A percentile compares a stretch with the other conserved stretches of the same genome.
phyloP scores from a whole-genome alignment of 805 yeast genomes.

The Wickerhamiella cacticola region DNA sequence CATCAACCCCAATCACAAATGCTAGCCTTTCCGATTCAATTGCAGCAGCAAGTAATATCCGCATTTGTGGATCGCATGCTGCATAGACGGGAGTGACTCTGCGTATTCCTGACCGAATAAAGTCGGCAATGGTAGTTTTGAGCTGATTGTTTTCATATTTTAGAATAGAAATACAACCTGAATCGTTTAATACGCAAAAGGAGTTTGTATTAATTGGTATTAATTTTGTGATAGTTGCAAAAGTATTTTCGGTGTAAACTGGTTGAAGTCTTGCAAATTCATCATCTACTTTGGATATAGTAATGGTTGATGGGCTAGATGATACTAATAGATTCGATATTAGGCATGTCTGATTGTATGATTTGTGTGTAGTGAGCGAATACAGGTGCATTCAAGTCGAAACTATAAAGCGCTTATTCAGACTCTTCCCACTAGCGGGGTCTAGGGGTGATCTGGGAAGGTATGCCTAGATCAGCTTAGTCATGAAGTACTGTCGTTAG shows the following conservation, averaged over 20 bases:
- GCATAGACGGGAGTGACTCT: slow-evolving; percentile 63
- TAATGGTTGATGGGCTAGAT: slow-evolving; percentile 44
- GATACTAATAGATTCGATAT: slow-evolving; percentile 48
- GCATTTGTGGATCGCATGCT: slow-evolving; percentile 54
- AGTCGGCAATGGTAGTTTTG: neutral
- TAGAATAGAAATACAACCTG: slow-evolving; percentile 1
- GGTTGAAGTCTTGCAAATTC: slow-evolving; percentile 43
- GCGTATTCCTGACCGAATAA: slow-evolving; percentile 45
- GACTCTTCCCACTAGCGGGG: too few species aligned
- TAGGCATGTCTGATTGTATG: slow-evolving; percentile 1
- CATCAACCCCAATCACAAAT: slow-evolving; percentile 43
- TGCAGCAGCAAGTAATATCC: slow-evolving; percentile 61
- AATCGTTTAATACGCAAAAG: slow-evolving; percentile 3
- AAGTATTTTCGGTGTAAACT: slow-evolving; percentile 36
- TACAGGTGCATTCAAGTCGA: slow-evolving; percentile 9
- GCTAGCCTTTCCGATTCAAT: slow-evolving; percentile 64
- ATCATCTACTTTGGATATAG: slow-evolving; percentile 41
- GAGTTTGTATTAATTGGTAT: neutral
- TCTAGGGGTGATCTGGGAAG: too few species aligned
- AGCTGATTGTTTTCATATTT: neutral
- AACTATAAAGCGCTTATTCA: too few species aligned
- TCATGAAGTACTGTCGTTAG: too few species aligned
- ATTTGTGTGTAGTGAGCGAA: neutral
- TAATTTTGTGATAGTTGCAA: slow-evolving; percentile 47
- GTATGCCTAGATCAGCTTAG: too few species aligned